Percentiles rank a stretch among this genome's conserved stretches.
phyloP scores from a whole-genome alignment of 2,329 filamentous ascomycete species.

The Colletotrichum noveboracense region DNA sequence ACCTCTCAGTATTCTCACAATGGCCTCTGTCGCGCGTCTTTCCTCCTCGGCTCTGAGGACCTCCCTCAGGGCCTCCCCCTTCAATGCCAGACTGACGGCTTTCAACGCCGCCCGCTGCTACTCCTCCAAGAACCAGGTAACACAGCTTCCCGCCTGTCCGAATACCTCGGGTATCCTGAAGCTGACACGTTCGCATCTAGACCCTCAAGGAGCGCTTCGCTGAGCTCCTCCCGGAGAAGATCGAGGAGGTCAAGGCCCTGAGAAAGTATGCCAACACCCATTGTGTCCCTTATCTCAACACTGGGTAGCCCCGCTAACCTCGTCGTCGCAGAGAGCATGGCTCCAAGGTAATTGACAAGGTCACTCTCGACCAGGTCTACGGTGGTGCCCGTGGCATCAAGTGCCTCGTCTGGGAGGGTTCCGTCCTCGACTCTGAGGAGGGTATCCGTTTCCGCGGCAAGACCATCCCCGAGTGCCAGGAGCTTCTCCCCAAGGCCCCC shows the following conservation, averaged over 20 bases:
- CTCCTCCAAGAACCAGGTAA: slow-evolving; percentile 89
- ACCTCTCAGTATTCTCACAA: slow-evolving; percentile 50
- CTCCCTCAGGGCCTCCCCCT: slow-evolving; percentile 70
- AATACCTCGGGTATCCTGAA: slow-evolving; percentile 21
- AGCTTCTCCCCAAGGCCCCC: slow-evolving; percentile 94
- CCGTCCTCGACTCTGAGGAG: slow-evolving; percentile 97
- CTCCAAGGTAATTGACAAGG: slow-evolving; percentile 94
- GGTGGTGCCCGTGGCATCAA: slow-evolving; percentile 99
- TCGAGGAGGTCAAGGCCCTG: slow-evolving; percentile 99
- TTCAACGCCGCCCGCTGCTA: slow-evolving; percentile 90
- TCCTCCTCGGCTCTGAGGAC: slow-evolving; percentile 83
- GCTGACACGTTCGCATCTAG: slow-evolving; percentile 51
- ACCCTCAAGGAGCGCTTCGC: slow-evolving; percentile 98
- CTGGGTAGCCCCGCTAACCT: slow-evolving; percentile 21
- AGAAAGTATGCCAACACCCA: slow-evolving; percentile 73
- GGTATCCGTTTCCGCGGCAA: slow-evolving; percentile 99
- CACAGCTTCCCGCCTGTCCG: slow-evolving; percentile 27
- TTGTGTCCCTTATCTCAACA: slow-evolving; percentile 8
- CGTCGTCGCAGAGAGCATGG: slow-evolving; percentile 76
- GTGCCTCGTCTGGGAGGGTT: slow-evolving; percentile 97
- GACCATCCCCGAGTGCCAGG: slow-evolving; percentile 98
- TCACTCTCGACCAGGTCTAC: slow-evolving; percentile 99
- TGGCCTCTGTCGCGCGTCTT: slow-evolving; percentile 85
- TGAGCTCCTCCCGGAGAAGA: slow-evolving; percentile 92
- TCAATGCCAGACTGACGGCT: slow-evolving; percentile 71